Evolutionary conservation across 2,329 filamentous ascomycete genomes (phyloP).

Genomic region (Fusarium cicatricum): DNA sequence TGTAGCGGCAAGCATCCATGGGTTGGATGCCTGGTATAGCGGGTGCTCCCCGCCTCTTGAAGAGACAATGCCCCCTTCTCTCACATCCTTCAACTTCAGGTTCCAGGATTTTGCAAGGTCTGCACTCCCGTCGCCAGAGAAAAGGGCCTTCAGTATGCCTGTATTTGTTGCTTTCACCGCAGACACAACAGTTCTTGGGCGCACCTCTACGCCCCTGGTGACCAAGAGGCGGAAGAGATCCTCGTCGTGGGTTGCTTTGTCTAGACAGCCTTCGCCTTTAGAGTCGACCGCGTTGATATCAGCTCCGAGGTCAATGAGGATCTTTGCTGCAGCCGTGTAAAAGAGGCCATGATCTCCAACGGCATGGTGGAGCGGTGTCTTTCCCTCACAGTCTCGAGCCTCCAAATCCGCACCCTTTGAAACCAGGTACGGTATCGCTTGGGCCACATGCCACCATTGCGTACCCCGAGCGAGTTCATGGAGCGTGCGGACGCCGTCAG

Average conservation of each 20-base stretch:
- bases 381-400: background rate
- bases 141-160: conserved; percentile 6
- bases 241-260: conserved; percentile 1
- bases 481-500: background rate
- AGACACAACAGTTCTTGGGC: background rate
- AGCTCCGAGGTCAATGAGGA: conserved; percentile 17
- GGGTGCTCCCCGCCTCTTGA: too few relatives aligned
- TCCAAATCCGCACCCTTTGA: conserved; percentile 28
- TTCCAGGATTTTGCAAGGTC: too few relatives aligned
- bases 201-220: conserved; percentile 16
- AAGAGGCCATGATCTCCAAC: background rate
- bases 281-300: conserved; percentile 19
- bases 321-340: background rate
- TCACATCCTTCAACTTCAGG: too few relatives aligned
- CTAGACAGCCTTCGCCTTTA: conserved; percentile 4
- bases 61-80: too few relatives aligned
- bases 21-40: too few relatives aligned
- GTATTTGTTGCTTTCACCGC: background rate
- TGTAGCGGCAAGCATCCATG: too few relatives aligned
- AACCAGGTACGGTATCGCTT: conserved; percentile 30
- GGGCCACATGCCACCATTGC: conserved; percentile 29
- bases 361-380: conserved; percentile 22
- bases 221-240: conserved; percentile 19
- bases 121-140: too few relatives aligned
- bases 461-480: conserved; percentile 11